phyloP scores from a whole-genome alignment of 2,329 filamentous ascomycete genomes.

The Aspergillus amoenus region DNA sequence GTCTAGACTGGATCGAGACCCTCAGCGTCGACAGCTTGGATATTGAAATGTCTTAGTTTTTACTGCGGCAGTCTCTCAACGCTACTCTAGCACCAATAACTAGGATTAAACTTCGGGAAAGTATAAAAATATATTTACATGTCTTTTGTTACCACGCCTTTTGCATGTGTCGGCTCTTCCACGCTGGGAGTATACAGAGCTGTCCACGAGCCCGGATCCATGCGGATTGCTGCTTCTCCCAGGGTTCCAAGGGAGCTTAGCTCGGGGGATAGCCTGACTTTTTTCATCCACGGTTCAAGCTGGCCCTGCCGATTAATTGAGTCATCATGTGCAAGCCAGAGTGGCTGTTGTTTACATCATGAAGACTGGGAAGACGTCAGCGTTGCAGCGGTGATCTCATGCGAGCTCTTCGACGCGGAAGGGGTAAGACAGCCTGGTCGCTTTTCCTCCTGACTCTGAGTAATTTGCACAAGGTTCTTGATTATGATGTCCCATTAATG shows the following conservation, averaged over 20 bases:
- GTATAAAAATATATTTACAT: neutral
- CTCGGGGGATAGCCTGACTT: neutral
- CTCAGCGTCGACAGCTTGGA: neutral
- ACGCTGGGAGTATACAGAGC: neutral
- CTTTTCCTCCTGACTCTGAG: conserved; percentile 32
- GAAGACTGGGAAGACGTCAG: conserved; percentile 2
- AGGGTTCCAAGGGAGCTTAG: neutral
- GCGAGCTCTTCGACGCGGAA: neutral
- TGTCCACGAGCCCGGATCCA: neutral
- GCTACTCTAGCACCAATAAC: too few relatives aligned
- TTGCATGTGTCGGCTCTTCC: neutral
- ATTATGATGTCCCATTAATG: neutral
- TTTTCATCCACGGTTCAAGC: neutral
- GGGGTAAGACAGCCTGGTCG: neutral
- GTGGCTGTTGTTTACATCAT: neutral
- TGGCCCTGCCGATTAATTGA: neutral
- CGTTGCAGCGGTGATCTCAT: conserved; percentile 12
- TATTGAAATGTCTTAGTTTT: neutral
- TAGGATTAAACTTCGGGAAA: too few relatives aligned
- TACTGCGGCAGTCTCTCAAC: too few relatives aligned
- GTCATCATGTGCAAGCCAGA: neutral
- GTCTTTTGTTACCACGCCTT: neutral
- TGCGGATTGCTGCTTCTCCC: neutral
- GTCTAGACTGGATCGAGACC: neutral
- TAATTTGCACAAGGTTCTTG: conserved; percentile 33